Base-by-base conservation (phyloP, 331 rosid species). In the Phaseolus coccineus region DNA sequence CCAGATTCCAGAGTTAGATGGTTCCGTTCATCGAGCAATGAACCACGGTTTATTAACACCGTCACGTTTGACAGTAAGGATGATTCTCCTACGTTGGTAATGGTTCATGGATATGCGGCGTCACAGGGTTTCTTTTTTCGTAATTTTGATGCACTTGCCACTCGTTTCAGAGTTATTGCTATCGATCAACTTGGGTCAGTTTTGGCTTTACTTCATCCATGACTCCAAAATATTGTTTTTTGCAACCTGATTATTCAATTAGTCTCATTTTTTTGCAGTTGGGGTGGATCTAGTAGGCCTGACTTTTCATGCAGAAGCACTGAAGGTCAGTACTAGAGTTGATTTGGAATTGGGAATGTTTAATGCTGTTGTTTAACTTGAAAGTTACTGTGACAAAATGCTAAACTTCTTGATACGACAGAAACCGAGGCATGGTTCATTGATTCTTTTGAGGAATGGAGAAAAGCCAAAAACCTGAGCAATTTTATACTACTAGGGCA, bases 281-380 rank as follows among this genome's bases (percentile, higher is more conserved):
- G 99, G 99, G 99, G 99, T 70, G 99, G 97, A 77, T 96, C 99
- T 78, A 96, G 99, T 87, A 91, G 99, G 89, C 99, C 99, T 14
- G 99, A 96, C 76, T 96, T 96, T 81, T 89, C 92, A 14, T 96
- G 99, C 88, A 86, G 81, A 90, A 93, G 94, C 86, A 96, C 99
- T 14, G 98, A 96, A 90, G 99, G 99, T 96, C 30, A 51, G 39
- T 71, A 70, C 78, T 42, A 55, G 11, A 77, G 66, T 71, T 81
- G 22, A 48, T 73, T 79, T 63, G 61, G 35, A 70, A 65, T 33
- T 30, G 55, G 8, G 15, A 66, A 44, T 65, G 63, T 52, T 59
- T 37, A 15, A 33, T 30, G 35, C 51, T 85, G 73, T 69, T 83
- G 47, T 82, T 71, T 59, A 52, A 66, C 44, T 42, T 46, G 72